Base-by-base conservation (phyloP, 352 stramenopile genomes). In the Phytophthora fragariae region DNA sequence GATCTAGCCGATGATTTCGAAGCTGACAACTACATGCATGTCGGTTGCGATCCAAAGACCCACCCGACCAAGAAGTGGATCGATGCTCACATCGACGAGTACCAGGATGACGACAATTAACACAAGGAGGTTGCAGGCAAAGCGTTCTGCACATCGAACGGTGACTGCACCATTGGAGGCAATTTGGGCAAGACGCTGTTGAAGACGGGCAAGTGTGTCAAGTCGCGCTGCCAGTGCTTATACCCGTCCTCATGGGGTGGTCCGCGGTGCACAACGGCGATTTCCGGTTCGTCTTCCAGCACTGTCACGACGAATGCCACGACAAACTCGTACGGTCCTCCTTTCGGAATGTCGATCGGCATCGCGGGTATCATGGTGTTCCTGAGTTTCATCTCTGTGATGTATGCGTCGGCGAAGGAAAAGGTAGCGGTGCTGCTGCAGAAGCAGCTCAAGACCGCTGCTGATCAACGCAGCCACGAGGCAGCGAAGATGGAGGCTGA, bases 121-220 rank as follows among this genome's bases (percentile, higher is more conserved):
- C 65, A 70, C 15, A 72, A 79, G 8, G 82, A 87, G 3, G 86
- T 94, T 2, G 33, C 71, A 9, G 88, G 88, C 7, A 86, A 81
- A 27, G 88, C 69, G 0, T 87, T 87, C n/a, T 95, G 88, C 71
- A 57, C 33, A 0, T 73, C 39, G 0, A 72, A 88, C 31, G 77
- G 88, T n/a, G 87, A 93, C 54, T 94, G 85, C 52, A 87, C 85
- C 6, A 77, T 86, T 57, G 57, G 59, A n/a, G 37, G 57, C 19
- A 60, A 58, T 5, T 53, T 73, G 9, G 65, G 58, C 0, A 75
- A 50, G 24, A 61, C 35, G 3, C 11, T 54, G 12, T 31, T 87
- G 9, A 75, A 65, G 49, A 88, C 80, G 0, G 82, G 82, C 1
- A 75, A 66, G 50, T 90, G 83, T 35, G 49, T 77, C 9, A 79